Base-by-base conservation (phyloP, 2,329 filamentous ascomycete species). In the Diaporthe velutina region DNA sequence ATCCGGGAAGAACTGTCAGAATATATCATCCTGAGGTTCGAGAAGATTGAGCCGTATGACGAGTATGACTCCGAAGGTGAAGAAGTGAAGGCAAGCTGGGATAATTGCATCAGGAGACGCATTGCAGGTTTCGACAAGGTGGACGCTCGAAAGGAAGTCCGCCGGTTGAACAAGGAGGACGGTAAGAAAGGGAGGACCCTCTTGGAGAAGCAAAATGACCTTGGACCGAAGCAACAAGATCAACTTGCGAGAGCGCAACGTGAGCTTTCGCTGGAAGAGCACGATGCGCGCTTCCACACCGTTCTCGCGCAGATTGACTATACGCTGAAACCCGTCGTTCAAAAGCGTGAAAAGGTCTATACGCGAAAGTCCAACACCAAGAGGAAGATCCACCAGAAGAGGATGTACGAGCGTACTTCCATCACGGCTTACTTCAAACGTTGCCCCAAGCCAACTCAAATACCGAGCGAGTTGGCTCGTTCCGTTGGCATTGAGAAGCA, bases 361-460 rank as follows among this genome's bases (percentile, higher is more conserved):
- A 70, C 52, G n/a, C 52, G 54, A 50, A 45, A 38, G 71, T 54
- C 74, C 33, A 70, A 60, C 9, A 77, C 76, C 60, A 77, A 80
- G 73, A 42, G 61, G 35, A 83, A 81, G 77, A 77, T 76, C 70
- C 77, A 80, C 68, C 42, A 64, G 28, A 83, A 79, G 76, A 80
- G 73, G 64, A 79, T 77, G n/a, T 79, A 78, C 19, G 84, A 88
- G 76, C 82, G 83, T 13, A 77, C 83, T 12, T 84, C 84, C 13
- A 79, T 89, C 55, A 87, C 83, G 1, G 85, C 83, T 15, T 89
- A 88, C 78, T 89, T 87, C 77, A 86, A 84, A 77, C 81, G 84
- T 12, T 80, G 80, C 4, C 86, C 86, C 1, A 81, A 79, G 30
- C 75, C 77, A 1, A 80, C 80, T 19, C 33, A 75, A n/a, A 12